These are phyloP conservation scores for Penicillium arizonense DNA, from an alignment of 495 filamentous ascomycete genomes.

Conservation along the genomic window DNA sequence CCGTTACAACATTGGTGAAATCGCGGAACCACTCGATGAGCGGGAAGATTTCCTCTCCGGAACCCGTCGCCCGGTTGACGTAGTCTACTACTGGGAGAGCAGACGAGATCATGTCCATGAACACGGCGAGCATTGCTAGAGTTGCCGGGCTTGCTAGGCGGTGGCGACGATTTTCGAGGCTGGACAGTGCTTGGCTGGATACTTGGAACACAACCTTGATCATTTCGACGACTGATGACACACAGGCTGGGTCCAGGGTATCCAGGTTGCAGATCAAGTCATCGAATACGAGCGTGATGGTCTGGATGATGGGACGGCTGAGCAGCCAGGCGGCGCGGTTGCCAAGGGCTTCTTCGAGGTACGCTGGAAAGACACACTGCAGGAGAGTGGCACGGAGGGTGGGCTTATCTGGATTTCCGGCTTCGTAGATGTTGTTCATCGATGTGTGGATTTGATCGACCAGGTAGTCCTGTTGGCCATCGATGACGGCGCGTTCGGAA, in stretches of 20 bases:
- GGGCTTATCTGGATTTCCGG: slow-evolving; percentile 37
- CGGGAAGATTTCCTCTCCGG: slow-evolving; percentile 15
- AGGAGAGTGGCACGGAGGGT: slow-evolving; percentile 59
- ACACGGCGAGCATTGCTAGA: slow-evolving; percentile 36
- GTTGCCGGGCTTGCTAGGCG: slow-evolving; percentile 40
- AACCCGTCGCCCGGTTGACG: slow-evolving; percentile 36
- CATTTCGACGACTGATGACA: slow-evolving; percentile 42
- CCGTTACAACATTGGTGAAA: slow-evolving; percentile 25
- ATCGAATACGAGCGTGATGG: slow-evolving; percentile 41
- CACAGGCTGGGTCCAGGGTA: slow-evolving; percentile 40
- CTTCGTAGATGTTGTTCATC: slow-evolving; percentile 51
- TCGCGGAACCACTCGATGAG: slow-evolving; percentile 34
- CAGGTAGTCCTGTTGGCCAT: slow-evolving; percentile 59
- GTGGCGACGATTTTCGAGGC: slow-evolving; percentile 25
- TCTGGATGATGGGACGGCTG: slow-evolving; percentile 53
- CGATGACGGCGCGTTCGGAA: slow-evolving; percentile 59
- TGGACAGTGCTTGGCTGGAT: slow-evolving; percentile 35
- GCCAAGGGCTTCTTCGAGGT: slow-evolving; percentile 52
- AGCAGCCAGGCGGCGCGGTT: slow-evolving; percentile 58
- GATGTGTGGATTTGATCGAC: slow-evolving; percentile 56
- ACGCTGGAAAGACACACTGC: slow-evolving; percentile 62
- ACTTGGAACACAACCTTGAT: slow-evolving; percentile 44
- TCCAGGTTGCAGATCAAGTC: slow-evolving; percentile 51
- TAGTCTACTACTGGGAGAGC: slow-evolving; percentile 54
- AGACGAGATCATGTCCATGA: slow-evolving; percentile 46